Percentiles rank a stretch among this genome's conserved stretches.
Evolutionary conservation across 192 early-diverging fungal species (phyloP).

Genomic region (Coemansia sp.): DNA sequence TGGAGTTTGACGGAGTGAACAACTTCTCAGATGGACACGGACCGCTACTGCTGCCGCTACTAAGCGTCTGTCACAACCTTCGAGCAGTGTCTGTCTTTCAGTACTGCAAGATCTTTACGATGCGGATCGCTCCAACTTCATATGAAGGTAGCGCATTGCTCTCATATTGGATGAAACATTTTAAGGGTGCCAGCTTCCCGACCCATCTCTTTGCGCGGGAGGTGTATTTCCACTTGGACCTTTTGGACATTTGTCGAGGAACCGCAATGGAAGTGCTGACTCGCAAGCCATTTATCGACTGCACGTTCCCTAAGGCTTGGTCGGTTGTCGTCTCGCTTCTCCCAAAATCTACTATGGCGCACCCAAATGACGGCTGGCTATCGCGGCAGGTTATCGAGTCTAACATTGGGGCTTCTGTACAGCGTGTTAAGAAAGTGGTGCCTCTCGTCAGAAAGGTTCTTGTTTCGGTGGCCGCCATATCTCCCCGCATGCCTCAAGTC

Average conservation of each 20-base stretch:
- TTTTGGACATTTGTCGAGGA: not conserved
- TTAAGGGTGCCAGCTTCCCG: not conserved
- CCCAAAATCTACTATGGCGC: not conserved
- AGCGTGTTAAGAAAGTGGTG: not conserved
- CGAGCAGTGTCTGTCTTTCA: not conserved
- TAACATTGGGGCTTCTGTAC: not conserved
- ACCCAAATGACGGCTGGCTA: not conserved
- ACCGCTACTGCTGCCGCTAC: not conserved
- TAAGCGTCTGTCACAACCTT: not conserved
- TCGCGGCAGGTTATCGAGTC: not conserved
- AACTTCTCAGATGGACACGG: not conserved
- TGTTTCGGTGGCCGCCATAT: not conserved
- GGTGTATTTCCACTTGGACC: not conserved
- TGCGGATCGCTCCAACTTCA: not conserved
- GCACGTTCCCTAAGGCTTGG: not conserved
- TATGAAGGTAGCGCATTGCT: not conserved
- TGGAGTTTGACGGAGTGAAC: not conserved
- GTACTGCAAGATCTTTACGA: not conserved
- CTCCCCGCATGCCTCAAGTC: not conserved
- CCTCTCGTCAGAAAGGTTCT: not conserved
- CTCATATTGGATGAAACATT: not conserved
- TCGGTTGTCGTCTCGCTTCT: not conserved
- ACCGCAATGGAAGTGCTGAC: not conserved
- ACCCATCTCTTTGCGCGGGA: not conserved
- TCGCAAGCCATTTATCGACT: not conserved